Evolutionary conservation across 345 rosid genomes (phyloP).

Genomic region (Schrenkiella parvula): DNA sequence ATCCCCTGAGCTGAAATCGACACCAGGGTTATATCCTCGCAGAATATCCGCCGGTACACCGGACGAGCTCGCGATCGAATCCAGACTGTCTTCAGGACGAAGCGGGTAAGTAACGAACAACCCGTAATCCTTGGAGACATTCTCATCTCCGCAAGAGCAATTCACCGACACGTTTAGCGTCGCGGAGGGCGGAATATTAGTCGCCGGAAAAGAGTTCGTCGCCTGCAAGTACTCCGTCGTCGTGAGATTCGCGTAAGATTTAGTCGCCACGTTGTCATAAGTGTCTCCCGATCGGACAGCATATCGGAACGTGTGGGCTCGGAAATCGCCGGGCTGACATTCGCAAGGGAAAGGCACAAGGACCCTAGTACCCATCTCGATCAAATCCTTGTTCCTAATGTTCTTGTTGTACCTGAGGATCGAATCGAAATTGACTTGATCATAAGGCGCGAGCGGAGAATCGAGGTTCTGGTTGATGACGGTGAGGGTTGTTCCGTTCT

Average conservation of each 20-base stretch:
- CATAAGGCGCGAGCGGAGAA: conserved; percentile 7
- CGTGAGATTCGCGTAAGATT: conserved; percentile 46
- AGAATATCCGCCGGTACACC: conserved; percentile 40
- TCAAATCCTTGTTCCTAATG: conserved; percentile 39
- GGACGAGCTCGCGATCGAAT: conserved; percentile 34
- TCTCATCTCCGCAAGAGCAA: conserved; percentile 63
- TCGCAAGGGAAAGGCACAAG: conserved; percentile 68
- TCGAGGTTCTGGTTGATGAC: conserved; percentile 38
- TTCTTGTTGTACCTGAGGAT: conserved; percentile 38
- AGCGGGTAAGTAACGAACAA: conserved; percentile 70
- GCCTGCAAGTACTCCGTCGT: conserved; percentile 30
- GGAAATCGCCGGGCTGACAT: conserved; percentile 48
- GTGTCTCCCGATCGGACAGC: conserved; percentile 17
- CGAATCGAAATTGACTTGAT: conserved; percentile 7
- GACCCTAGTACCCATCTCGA: conserved; percentile 33
- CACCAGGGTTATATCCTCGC: conserved; percentile 53
- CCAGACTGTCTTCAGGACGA: conserved; percentile 43
- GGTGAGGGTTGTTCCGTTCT: conserved; percentile 36
- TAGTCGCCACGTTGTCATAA: conserved; percentile 30
- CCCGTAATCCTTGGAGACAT: conserved; percentile 50
- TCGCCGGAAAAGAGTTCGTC: conserved; percentile 31
- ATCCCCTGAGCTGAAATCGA: conserved; percentile 53
- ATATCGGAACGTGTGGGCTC: conserved; percentile 49
- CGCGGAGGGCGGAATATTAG: conserved; percentile 38
- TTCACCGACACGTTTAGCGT: conserved; percentile 56